Conservation (phyloP, 2,329 filamentous ascomycete species). For the Trichoderma pleuroti region DNA sequence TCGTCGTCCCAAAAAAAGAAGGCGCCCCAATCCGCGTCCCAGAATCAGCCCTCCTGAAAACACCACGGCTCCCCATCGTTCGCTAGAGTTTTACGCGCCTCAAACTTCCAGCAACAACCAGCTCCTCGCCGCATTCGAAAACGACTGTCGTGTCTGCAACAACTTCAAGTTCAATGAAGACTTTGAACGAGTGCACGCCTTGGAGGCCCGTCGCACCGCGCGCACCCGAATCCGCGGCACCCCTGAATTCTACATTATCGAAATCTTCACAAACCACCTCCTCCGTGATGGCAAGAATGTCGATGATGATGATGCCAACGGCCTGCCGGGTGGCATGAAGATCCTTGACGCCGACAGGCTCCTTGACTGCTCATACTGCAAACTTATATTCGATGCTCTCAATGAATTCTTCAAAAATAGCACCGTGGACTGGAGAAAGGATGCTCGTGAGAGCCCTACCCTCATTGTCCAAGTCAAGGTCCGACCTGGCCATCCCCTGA, state of each 20-base stretch:
- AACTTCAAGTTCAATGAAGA: neutral
- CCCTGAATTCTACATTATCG: neutral
- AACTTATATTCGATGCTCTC: neutral
- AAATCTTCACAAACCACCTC: neutral
- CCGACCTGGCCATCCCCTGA: neutral
- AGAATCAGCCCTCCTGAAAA: too few species aligned
- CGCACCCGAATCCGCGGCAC: neutral
- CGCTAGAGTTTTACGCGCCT: neutral
- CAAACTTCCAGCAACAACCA: neutral
- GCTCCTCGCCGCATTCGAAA: too few species aligned
- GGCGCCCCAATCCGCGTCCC: too few species aligned
- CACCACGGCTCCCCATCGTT: neutral
- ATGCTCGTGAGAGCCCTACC: neutral
- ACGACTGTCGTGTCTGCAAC: conserved; percentile 3
- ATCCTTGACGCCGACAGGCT: neutral
- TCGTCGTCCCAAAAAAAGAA: too few species aligned
- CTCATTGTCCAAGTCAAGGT: neutral
- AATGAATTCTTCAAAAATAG: conserved; percentile 6
- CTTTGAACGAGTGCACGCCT: neutral
- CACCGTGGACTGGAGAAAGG: neutral
- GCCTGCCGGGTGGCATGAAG: neutral
- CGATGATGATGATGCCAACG: neutral
- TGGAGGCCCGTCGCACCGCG: too few species aligned
- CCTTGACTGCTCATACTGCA: conserved; percentile 11
- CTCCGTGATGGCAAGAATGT: neutral